Percentiles rank a stretch among this genome's conserved stretches.
phyloP scores from a whole-genome alignment of 768 basidiomycete species.

The Leccinum uliginosum region DNA sequence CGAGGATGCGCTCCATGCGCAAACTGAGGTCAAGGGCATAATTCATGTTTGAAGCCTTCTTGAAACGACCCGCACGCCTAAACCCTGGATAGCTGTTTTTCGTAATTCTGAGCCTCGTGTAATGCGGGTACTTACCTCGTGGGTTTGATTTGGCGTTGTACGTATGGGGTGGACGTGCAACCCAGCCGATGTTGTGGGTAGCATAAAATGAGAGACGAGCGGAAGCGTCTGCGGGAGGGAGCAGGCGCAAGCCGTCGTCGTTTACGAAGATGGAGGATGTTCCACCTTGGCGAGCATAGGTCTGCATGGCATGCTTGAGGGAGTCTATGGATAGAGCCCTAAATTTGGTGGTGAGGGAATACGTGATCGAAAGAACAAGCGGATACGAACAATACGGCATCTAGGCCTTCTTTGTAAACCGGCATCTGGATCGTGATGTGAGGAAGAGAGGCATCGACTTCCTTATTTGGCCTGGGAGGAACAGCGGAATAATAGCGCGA shows the following conservation, averaged over 20 bases:
- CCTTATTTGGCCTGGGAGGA: conserved; percentile 39
- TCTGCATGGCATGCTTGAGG: conserved; percentile 57
- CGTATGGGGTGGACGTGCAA: conserved; percentile 52
- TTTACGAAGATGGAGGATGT: conserved; percentile 55
- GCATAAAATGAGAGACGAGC: conserved; percentile 51
- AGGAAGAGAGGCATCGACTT: conserved; percentile 41
- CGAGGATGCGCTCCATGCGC: conserved; percentile 31
- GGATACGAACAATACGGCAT: conserved; percentile 43
- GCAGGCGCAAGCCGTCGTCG: conserved; percentile 57
- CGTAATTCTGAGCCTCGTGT: conserved; percentile 33
- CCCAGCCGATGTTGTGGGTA: conserved; percentile 55
- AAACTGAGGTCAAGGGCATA: conserved; percentile 54
- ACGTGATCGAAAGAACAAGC: background rate
- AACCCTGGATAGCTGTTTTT: conserved; percentile 15
- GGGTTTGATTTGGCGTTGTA: conserved; percentile 41
- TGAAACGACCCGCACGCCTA: conserved; percentile 72
- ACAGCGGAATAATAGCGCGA: conserved; percentile 51
- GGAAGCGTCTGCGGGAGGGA: conserved; percentile 43
- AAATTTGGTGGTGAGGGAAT: background rate
- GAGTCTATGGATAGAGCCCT: conserved; percentile 48
- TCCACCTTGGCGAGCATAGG: conserved; percentile 64
- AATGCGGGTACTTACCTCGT: conserved; percentile 33
- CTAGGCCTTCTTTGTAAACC: conserved; percentile 54
- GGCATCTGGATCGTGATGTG: conserved; percentile 55
- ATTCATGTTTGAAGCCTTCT: conserved; percentile 94